A percentile compares a stretch with the other conserved stretches of the same genome.
phyloP scores from a whole-genome alignment of 352 stramenopile species.

The Phytopythium oedochilum region DNA sequence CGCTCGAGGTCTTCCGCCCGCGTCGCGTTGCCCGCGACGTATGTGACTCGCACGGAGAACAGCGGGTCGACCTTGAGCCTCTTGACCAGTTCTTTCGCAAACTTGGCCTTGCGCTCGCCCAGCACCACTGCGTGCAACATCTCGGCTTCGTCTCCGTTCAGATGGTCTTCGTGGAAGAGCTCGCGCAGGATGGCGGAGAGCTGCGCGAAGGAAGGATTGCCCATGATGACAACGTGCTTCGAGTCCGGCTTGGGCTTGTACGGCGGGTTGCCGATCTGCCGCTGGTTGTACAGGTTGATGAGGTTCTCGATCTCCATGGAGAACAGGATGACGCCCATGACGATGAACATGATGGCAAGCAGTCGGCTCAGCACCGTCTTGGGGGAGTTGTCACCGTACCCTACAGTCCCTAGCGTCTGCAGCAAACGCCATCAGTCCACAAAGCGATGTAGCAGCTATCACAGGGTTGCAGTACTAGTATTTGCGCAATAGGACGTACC shows the following conservation, averaged over 20 bases:
- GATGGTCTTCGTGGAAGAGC: constrained; percentile 87
- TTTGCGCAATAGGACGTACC: constrained; percentile 48
- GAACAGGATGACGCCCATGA: constrained; percentile 85
- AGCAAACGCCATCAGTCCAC: no score
- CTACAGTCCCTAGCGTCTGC: constrained; percentile 83
- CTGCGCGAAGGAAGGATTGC: constrained; percentile 81
- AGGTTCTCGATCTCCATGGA: constrained; percentile 88
- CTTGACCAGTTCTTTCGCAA: constrained; percentile 59
- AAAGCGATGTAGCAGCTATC: no score
- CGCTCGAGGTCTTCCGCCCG: constrained; percentile 71
- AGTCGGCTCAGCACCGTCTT: constrained; percentile 80
- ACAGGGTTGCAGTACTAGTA: background rate
- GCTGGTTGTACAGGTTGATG: constrained; percentile 79
- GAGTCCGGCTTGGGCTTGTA: constrained; percentile 64
- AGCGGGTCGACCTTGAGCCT: constrained; percentile 76
- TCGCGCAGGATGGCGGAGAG: constrained; percentile 79
- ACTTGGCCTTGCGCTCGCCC: constrained; percentile 63
- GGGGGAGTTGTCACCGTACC: constrained; percentile 82
- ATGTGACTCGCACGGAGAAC: constrained; percentile 76
- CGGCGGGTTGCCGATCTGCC: constrained; percentile 74
- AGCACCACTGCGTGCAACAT: constrained; percentile 66
- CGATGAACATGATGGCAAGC: constrained; percentile 86
- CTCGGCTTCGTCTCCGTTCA: constrained; percentile 32
- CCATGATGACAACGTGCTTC: constrained; percentile 75
- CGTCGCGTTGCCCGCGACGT: constrained; percentile 71